A percentile compares a stretch with the other conserved stretches of the same genome.
Evolutionary conservation across 2,329 filamentous ascomycete species (phyloP).

Genomic region (Ophiostoma ulmi): DNA sequence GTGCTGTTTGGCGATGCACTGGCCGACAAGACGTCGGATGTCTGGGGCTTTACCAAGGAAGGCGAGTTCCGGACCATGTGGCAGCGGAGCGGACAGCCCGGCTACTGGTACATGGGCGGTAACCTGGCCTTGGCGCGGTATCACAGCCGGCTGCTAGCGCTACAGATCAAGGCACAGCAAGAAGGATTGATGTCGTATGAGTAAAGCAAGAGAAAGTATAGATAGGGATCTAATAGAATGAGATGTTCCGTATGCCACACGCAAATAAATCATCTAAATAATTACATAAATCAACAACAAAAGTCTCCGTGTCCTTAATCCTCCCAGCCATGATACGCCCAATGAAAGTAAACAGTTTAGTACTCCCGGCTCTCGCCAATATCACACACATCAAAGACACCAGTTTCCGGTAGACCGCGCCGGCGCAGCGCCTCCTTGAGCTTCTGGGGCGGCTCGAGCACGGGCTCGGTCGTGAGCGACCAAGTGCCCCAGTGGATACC

Average conservation of each 20-base stretch:
- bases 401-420: conserved; percentile 62
- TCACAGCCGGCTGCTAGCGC: conserved; percentile 49
- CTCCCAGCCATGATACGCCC: too few species aligned
- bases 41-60: conserved; percentile 57
- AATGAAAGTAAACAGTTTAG: background rate
- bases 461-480: conserved; percentile 79
- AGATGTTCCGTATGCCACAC: background rate
- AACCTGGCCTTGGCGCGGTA: conserved; percentile 58
- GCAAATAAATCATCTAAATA: background rate
- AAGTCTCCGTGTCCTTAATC: background rate
- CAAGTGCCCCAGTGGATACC: conserved; percentile 93
- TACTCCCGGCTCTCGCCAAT: conserved; percentile 81
- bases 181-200: conserved; percentile 24
- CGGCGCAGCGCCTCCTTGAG: conserved; percentile 66
- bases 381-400: conserved; percentile 74
- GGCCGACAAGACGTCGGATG: conserved; percentile 52
- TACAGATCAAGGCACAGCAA: conserved; percentile 47
- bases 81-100: conserved; percentile 56
- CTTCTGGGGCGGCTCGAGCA: conserved; percentile 72
- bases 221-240: background rate
- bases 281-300: background rate
- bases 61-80: conserved; percentile 54
- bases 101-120: conserved; percentile 62
- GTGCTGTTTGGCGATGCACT: conserved; percentile 58
- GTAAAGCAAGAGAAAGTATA: background rate